Evolutionary conservation across 1,284 basidiomycete species (phyloP).

Genomic region (Pseudozyma hubeiensis): DNA sequence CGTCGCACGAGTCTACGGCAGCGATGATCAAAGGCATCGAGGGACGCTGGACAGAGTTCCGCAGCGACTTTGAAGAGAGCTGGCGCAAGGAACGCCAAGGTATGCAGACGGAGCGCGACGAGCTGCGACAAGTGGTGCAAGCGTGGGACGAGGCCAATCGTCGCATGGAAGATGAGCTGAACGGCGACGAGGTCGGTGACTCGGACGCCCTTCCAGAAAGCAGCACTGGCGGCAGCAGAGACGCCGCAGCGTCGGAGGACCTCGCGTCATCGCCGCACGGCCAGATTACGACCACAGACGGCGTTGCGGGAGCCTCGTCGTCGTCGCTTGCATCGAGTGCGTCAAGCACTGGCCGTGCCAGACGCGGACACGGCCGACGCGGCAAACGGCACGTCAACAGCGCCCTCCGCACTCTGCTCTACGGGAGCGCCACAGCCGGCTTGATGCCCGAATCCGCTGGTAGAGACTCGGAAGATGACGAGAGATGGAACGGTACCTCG

Average conservation of each 20-base stretch:
- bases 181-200: slow-evolving; percentile 19
- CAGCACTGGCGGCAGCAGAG: neutral
- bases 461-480: slow-evolving; percentile 33
- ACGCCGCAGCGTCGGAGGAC: neutral
- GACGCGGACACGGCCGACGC: slow-evolving; percentile 24
- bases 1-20: slow-evolving; percentile 31
- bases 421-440: slow-evolving; percentile 39
- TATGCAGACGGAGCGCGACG: slow-evolving; percentile 83
- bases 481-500: slow-evolving; percentile 21
- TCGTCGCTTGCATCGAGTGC: slow-evolving; percentile 3
- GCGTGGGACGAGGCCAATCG: slow-evolving; percentile 80
- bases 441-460: slow-evolving; percentile 21
- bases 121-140: slow-evolving; percentile 78
- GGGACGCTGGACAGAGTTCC: slow-evolving; percentile 78
- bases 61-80: slow-evolving; percentile 65
- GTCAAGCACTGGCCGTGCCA: slow-evolving; percentile 16
- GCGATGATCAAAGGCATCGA: slow-evolving; percentile 73
- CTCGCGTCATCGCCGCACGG: slow-evolving; percentile 8
- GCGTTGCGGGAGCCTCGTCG: slow-evolving; percentile 6
- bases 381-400: slow-evolving; percentile 55
- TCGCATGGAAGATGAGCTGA: slow-evolving; percentile 69
- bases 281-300: slow-evolving; percentile 5
- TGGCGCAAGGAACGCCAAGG: slow-evolving; percentile 77
- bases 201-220: slow-evolving; percentile 10
- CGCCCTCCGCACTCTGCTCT: slow-evolving; percentile 49